Percentiles rank a stretch among this genome's conserved stretches.
phyloP scores from a whole-genome alignment of 108 stramenopile species.

The Skeletonema tropicum region DNA sequence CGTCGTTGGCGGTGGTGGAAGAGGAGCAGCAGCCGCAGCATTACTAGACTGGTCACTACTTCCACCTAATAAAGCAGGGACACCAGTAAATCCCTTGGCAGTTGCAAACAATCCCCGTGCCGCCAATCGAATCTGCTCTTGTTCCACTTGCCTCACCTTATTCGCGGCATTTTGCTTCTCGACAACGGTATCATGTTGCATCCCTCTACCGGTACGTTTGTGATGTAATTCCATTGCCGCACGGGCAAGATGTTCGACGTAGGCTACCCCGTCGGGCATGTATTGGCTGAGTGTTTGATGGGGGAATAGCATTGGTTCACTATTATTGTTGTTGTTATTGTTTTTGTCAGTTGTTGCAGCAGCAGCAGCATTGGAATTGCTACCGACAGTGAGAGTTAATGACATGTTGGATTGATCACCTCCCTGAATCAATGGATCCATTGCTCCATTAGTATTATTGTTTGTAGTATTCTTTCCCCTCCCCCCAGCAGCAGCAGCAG shows the following conservation, averaged over 20 bases:
- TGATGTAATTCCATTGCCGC: conserved; percentile 85
- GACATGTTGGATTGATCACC: conserved; percentile 10
- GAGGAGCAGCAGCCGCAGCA: background rate
- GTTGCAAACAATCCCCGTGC: conserved; percentile 32
- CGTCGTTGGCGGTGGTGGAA: background rate
- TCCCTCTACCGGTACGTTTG: conserved; percentile 74
- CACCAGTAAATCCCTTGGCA: background rate
- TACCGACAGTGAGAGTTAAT: conserved; percentile 6
- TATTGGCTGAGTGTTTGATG: conserved; percentile 19
- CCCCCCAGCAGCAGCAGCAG: background rate
- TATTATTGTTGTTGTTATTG: conserved; percentile 11
- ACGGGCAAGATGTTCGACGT: conserved; percentile 87
- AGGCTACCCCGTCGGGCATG: conserved; percentile 54
- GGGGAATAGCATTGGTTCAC: conserved; percentile 18
- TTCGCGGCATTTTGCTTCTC: conserved; percentile 6
- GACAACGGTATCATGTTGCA: conserved; percentile 54
- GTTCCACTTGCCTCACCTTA: conserved; percentile 10
- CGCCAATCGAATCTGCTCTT: conserved; percentile 23
- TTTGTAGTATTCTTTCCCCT: background rate
- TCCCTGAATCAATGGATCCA: conserved; percentile 15
- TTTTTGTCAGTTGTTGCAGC: background rate
- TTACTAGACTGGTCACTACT: conserved; percentile 1
- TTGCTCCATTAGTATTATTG: conserved; percentile 2
- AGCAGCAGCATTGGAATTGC: background rate
- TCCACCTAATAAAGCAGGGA: background rate